These are phyloP conservation scores for Amanita exitialis DNA, from an alignment of 768 basidiomycete genomes.

Conservation along the genomic window DNA sequence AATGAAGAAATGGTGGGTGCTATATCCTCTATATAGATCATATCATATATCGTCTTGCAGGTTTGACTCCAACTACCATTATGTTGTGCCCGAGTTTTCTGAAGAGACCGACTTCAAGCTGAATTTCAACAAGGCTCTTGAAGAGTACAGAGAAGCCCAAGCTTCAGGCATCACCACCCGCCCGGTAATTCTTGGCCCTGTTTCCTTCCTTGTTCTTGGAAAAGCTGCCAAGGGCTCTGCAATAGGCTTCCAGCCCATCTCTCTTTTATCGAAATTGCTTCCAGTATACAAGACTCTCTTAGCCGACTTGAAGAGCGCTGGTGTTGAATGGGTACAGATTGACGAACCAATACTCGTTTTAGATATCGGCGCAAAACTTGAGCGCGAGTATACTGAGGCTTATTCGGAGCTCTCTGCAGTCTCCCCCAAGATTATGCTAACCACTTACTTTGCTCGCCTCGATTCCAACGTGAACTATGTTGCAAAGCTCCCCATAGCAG, in stretches of 20 bases:
- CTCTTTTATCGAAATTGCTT: slow-evolving; percentile 80
- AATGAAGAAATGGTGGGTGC: slow-evolving; percentile 97
- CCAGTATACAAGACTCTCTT: slow-evolving; percentile 90
- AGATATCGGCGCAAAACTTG: slow-evolving; percentile 68
- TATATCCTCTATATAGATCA: neutral
- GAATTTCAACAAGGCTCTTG: slow-evolving; percentile 89
- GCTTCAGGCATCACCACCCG: slow-evolving; percentile 82
- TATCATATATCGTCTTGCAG: slow-evolving; percentile 25
- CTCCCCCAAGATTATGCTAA: slow-evolving; percentile 85
- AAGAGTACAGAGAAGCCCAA: slow-evolving; percentile 93
- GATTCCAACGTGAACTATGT: slow-evolving; percentile 84
- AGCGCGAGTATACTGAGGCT: slow-evolving; percentile 69
- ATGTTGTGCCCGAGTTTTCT: slow-evolving; percentile 93
- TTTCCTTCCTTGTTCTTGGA: slow-evolving; percentile 91
- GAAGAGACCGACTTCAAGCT: slow-evolving; percentile 89
- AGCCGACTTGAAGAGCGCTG: slow-evolving; percentile 83
- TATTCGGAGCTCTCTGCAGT: slow-evolving; percentile 77
- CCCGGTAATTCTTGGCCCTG: slow-evolving; percentile 91
- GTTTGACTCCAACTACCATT: slow-evolving; percentile 99
- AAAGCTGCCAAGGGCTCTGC: slow-evolving; percentile 83
- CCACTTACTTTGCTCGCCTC: slow-evolving; percentile 96
- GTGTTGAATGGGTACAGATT: slow-evolving; percentile 91
- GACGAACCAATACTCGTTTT: slow-evolving; percentile 96
- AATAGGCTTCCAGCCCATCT: slow-evolving; percentile 82
- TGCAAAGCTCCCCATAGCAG: slow-evolving; percentile 85